phyloP scores from a whole-genome alignment of 768 basidiomycete species.

The Pulveroboletus sp. region DNA sequence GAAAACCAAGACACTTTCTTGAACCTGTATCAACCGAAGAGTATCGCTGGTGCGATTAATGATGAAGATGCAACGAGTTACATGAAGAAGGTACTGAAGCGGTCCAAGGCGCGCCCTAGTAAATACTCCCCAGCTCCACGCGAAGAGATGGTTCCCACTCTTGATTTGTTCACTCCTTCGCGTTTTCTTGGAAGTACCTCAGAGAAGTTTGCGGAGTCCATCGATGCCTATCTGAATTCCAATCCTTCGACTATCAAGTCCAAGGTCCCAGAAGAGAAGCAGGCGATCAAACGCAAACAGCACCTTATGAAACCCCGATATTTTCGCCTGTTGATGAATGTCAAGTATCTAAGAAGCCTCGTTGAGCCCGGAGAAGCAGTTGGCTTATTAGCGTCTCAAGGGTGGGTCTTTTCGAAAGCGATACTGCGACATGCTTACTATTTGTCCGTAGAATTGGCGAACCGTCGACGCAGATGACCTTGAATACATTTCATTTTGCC shows the following conservation, averaged over 20 bases:
- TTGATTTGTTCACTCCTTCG: conserved; percentile 76
- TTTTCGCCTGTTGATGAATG: conserved; percentile 84
- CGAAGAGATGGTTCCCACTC: conserved; percentile 64
- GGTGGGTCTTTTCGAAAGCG: conserved; percentile 48
- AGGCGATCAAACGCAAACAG: conserved; percentile 43
- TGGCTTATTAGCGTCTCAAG: conserved; percentile 93
- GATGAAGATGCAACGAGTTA: conserved; percentile 64
- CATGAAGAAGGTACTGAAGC: conserved; percentile 91
- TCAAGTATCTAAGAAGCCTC: conserved; percentile 90
- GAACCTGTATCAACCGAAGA: conserved; percentile 63
- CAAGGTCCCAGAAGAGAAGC: conserved; percentile 38
- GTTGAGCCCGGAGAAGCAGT: conserved; percentile 99
- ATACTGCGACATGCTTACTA: conserved; percentile 1
- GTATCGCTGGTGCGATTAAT: conserved; percentile 57
- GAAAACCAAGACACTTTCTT: conserved; percentile 81
- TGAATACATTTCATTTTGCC: conserved; percentile 99
- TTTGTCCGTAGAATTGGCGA: conserved; percentile 76
- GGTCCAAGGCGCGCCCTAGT: conserved; percentile 44
- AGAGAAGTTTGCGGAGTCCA: conserved; percentile 80
- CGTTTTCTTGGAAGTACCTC: conserved; percentile 87
- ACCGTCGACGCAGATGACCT: conserved; percentile 99
- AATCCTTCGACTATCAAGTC: conserved; percentile 59
- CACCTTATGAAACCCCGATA: conserved; percentile 46
- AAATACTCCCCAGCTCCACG: conserved; percentile 47
- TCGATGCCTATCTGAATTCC: conserved; percentile 74